phyloP scores from a whole-genome alignment of 2,329 filamentous ascomycete species.

The Emergomyces orientalis region DNA sequence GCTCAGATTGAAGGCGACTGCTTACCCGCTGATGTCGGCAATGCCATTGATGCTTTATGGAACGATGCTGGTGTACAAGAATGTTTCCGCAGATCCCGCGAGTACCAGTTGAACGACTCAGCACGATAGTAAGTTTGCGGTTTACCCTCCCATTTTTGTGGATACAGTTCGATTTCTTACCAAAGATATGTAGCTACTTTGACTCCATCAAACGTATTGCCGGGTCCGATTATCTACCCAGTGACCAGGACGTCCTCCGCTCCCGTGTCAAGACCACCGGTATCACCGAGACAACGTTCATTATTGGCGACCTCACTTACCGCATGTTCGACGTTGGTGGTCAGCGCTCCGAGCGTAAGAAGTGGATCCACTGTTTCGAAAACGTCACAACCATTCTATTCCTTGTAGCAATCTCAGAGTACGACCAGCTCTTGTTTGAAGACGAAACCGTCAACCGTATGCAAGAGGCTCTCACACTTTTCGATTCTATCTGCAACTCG shows the following conservation, averaged over 20 bases:
- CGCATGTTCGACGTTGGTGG: constrained; percentile 97
- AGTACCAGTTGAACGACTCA: constrained; percentile 94
- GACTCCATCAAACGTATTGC: constrained; percentile 89
- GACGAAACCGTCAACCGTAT: constrained; percentile 83
- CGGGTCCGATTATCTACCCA: constrained; percentile 84
- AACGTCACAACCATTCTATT: constrained; percentile 96
- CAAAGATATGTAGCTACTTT: constrained; percentile 62
- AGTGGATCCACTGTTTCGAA: constrained; percentile 99
- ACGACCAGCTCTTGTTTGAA: constrained; percentile 91
- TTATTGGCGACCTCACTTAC: constrained; percentile 88
- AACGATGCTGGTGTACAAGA: constrained; percentile 86
- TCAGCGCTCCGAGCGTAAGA: constrained; percentile 92
- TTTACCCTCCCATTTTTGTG: not conserved
- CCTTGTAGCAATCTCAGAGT: constrained; percentile 92
- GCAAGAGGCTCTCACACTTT: constrained; percentile 62
- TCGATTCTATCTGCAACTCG: constrained; percentile 65
- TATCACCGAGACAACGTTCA: constrained; percentile 95
- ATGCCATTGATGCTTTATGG: constrained; percentile 86
- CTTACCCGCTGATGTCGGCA: constrained; percentile 86
- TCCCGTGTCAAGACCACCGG: constrained; percentile 96
- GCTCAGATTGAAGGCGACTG: constrained; percentile 94
- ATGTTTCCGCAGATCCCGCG: constrained; percentile 89
- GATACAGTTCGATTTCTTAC: constrained; percentile 27
- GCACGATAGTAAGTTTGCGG: constrained; percentile 71
- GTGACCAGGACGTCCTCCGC: constrained; percentile 87